Percentiles rank a stretch among this genome's conserved stretches.
These are phyloP conservation scores for Candida glucosophila DNA, from an alignment of 1,139 yeast genomes.

Conservation along the genomic window DNA sequence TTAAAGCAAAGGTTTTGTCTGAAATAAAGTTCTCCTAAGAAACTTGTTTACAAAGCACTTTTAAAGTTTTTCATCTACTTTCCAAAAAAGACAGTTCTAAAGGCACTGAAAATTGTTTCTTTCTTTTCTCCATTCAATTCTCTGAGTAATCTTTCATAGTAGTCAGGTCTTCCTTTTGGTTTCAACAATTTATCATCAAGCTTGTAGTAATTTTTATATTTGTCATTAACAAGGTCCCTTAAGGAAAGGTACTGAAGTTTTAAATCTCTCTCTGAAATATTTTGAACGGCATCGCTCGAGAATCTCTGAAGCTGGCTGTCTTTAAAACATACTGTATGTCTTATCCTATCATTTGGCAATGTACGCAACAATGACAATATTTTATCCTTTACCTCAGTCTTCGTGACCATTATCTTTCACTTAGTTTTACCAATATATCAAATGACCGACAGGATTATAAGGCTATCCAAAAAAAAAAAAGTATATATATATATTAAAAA, in stretches of 20 bases:
- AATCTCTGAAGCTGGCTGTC: constrained; percentile 53
- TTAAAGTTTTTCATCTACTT: constrained; percentile 39
- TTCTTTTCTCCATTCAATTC: constrained; percentile 70
- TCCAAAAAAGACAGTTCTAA: constrained; percentile 64
- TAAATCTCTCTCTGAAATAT: constrained; percentile 39
- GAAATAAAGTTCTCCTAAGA: too few species aligned
- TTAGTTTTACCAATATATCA: too few species aligned
- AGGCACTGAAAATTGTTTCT: constrained; percentile 56
- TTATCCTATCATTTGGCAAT: constrained; percentile 57
- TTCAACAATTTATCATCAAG: constrained; percentile 56
- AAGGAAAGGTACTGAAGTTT: constrained; percentile 54
- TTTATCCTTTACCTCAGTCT: constrained; percentile 22
- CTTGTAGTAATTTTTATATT: constrained; percentile 54
- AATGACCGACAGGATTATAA: too few species aligned
- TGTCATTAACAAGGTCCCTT: constrained; percentile 50
- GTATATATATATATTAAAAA: too few species aligned
- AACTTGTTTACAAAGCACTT: too few species aligned
- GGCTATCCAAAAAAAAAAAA: too few species aligned
- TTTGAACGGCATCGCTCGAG: constrained; percentile 16
- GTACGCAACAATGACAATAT: constrained; percentile 33
- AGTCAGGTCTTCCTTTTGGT: constrained; percentile 80
- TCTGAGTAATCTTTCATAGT: constrained; percentile 60
- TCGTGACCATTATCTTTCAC: constrained; percentile 1
- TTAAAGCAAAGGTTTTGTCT: too few species aligned
- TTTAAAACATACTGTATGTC: constrained; percentile 61